Conservation (phyloP, 208 protist species). For the Leishmania martiniquensis region DNA sequence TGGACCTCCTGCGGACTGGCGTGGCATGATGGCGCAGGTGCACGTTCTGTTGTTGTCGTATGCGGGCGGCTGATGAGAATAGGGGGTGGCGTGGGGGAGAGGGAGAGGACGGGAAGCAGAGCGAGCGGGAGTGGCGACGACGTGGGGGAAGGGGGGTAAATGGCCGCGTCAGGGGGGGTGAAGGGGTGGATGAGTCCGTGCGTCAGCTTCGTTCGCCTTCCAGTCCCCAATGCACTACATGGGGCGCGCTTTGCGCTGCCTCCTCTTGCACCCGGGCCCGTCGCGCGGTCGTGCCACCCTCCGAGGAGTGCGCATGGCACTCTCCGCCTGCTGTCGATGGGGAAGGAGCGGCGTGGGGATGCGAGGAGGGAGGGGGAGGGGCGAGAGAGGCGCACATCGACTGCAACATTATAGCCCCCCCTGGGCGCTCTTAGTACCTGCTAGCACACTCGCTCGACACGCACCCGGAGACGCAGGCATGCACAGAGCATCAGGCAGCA, state of each 20-base stretch:
- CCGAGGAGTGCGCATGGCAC: too few relatives aligned
- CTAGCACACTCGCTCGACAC: neutral
- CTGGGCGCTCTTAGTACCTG: too few relatives aligned
- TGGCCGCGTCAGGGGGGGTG: neutral
- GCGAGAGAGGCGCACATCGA: neutral
- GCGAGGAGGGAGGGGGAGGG: neutral
- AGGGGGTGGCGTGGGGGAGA: neutral
- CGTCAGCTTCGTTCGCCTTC: too few relatives aligned
- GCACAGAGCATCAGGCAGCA: neutral
- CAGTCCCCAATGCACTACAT: too few relatives aligned
- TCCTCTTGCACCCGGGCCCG: too few relatives aligned
- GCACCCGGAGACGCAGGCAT: neutral
- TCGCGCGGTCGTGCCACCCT: too few relatives aligned
- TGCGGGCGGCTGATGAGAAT: neutral
- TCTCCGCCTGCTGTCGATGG: neutral
- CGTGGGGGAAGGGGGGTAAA: neutral
- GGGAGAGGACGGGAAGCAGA: neutral
- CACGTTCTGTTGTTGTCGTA: neutral
- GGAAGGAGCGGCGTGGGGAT: neutral
- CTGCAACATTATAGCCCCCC: too few relatives aligned
- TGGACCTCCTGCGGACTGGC: slow-evolving; percentile 9
- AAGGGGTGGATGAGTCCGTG: too few relatives aligned
- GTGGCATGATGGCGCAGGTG: slow-evolving; percentile 14
- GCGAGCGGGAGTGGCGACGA: neutral
- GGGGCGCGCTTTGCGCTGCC: too few relatives aligned